A percentile compares a stretch with the other conserved stretches of the same genome.
Conservation (phyloP, 805 yeast species). For the Starmerella stellata region DNA sequence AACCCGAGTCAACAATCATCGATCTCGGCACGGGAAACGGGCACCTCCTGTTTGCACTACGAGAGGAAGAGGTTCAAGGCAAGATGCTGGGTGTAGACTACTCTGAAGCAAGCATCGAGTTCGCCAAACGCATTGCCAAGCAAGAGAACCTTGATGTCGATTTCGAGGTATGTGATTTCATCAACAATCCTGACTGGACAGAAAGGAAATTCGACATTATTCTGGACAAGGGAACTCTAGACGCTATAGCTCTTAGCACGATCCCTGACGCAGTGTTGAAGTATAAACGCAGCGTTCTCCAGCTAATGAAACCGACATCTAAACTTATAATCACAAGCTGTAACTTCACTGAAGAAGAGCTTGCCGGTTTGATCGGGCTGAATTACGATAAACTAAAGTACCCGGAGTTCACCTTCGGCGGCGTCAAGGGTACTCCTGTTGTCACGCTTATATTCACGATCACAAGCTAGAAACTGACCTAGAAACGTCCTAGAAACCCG, state of each 20-base stretch:
- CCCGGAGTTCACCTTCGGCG: conserved; percentile 79
- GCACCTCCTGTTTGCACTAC: conserved; percentile 57
- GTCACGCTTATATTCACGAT: conserved; percentile 58
- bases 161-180: conserved; percentile 57
- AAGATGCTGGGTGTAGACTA: conserved; percentile 67
- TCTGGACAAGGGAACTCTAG: conserved; percentile 88
- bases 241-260: conserved; percentile 77
- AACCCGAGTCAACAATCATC: conserved; percentile 17
- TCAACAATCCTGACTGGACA: conserved; percentile 28
- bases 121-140: conserved; percentile 44
- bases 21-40: conserved; percentile 98
- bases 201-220: conserved; percentile 45
- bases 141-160: conserved; percentile 19
- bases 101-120: conserved; percentile 57
- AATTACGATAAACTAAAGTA: conserved; percentile 34
- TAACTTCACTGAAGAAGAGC: conserved; percentile 73
- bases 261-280: conserved; percentile 25
- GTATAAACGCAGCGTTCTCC: conserved; percentile 44
- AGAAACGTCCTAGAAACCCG: too few relatives aligned
- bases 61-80: conserved; percentile 43
- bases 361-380: conserved; percentile 27
- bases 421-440: conserved; percentile 70
- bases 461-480: too few relatives aligned
- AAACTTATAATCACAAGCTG: conserved; percentile 71
- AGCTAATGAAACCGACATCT: conserved; percentile 39